These are phyloP conservation scores for Rhynchospora pubera DNA, from an alignment of 176 grass and related monocot species.

Conservation along the genomic window DNA sequence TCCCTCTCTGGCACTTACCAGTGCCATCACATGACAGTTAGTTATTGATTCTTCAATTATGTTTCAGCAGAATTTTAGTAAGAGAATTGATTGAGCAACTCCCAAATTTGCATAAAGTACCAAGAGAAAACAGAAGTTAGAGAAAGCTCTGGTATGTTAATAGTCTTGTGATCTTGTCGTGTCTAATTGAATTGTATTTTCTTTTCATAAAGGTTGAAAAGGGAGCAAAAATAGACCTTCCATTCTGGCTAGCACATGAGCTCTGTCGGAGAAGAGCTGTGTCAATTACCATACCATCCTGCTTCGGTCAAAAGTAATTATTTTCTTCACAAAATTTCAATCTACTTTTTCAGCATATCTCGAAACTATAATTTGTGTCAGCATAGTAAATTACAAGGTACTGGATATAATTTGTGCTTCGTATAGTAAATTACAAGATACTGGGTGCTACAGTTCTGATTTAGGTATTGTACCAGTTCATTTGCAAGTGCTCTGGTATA, in stretches of 20 bases:
- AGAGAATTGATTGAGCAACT: background rate
- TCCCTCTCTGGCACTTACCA: background rate
- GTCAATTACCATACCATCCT: slow-evolving; percentile 54
- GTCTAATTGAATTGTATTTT: background rate
- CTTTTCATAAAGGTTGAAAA: slow-evolving; percentile 59
- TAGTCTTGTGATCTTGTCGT: background rate
- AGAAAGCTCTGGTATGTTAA: background rate
- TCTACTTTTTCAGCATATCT: background rate
- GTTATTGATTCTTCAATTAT: background rate
- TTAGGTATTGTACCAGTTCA: background rate
- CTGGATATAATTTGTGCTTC: background rate
- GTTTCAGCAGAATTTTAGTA: background rate
- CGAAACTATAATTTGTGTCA: too few relatives aligned
- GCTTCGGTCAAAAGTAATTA: slow-evolving; percentile 76
- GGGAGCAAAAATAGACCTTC: slow-evolving; percentile 76
- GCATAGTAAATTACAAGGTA: too few relatives aligned
- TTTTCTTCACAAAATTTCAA: background rate
- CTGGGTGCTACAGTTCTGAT: background rate
- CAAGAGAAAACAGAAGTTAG: background rate
- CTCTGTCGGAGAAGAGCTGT: slow-evolving; percentile 58
- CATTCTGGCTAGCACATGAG: slow-evolving; percentile 80
- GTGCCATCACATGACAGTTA: background rate
- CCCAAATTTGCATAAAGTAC: background rate
- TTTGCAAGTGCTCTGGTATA: background rate
- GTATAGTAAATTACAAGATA: background rate